A percentile compares a stretch with the other conserved stretches of the same genome.
Evolutionary conservation across 1,284 basidiomycete genomes (phyloP).

Genomic region (Naganishia sp.): DNA sequence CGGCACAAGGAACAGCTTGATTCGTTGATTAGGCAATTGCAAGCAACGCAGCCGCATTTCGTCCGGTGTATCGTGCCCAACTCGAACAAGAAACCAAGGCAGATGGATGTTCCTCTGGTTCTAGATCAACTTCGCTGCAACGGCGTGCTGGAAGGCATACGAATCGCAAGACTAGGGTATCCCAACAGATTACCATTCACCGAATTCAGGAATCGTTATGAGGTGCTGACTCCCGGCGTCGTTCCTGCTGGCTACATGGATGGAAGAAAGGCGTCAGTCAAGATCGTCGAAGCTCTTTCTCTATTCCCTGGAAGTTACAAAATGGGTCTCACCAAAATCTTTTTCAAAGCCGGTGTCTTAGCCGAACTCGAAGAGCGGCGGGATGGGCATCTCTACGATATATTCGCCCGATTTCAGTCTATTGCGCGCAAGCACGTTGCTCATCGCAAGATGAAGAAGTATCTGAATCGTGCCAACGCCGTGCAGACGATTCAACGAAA

Average conservation of each 20-base stretch:
- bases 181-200: slow-evolving; percentile 95
- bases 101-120: slow-evolving; percentile 90
- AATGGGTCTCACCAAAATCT: slow-evolving; percentile 96
- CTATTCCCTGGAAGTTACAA: slow-evolving; percentile 82
- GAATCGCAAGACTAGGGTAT: slow-evolving; percentile 95
- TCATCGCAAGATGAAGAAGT: slow-evolving; percentile 88
- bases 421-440: slow-evolving; percentile 81
- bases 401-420: slow-evolving; percentile 88
- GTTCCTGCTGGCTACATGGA: slow-evolving; percentile 96
- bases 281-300: slow-evolving; percentile 90
- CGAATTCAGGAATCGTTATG: slow-evolving; percentile 96
- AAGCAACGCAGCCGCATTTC: slow-evolving; percentile 96
- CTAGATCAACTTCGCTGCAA: slow-evolving; percentile 97
- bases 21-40: slow-evolving; percentile 87
- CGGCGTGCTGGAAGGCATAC: slow-evolving; percentile 98
- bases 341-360: slow-evolving; percentile 98
- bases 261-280: slow-evolving; percentile 85
- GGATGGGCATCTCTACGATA: slow-evolving; percentile 80
- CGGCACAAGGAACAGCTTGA: slow-evolving; percentile 94
- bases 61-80: slow-evolving; percentile 99
- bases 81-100: slow-evolving; percentile 83
- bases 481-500: slow-evolving; percentile 92
- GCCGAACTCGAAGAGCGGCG: slow-evolving; percentile 96
- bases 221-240: slow-evolving; percentile 89
- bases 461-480: slow-evolving; percentile 88